Evolutionary conservation across 495 filamentous ascomycete genomes (phyloP), one percentile per base, ranked within the genome.

Genomic region (Penicillium diatomitis): DNA sequence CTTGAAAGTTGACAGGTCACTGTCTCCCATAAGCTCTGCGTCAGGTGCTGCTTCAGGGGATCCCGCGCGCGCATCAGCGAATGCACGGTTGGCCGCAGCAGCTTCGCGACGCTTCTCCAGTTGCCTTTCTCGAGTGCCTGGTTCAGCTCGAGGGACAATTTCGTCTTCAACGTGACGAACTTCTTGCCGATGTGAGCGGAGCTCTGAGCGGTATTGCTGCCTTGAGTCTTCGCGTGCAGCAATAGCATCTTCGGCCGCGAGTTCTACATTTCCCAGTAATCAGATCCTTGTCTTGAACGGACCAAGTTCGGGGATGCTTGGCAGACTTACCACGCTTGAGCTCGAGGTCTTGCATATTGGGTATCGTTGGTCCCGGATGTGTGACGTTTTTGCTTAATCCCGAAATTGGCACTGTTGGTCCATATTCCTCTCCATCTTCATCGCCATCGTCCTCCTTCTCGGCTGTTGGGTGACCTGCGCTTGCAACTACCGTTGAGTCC

Each of bases 61-160:
- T 3, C 52, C 68, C 9, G 68, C 71, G 4, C 71, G 52, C n/a
- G 64, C 49, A 8, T 66, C 58, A 4, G 76, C 76, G 48, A 79
- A 78, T 3, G 64, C 56, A 3, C 67, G 67, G 45, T 77, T 77
- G 0, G 72, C 58, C 4, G 68, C 71, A 2, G 80, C 71, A 4
- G 60, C 66, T 47, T 84, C 81, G 8, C 68, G 69, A 41, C 82
- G 83, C 73, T 96, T 96, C 72, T 98, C 91, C 4, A 98, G 73
- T 47, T 81, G 79, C 6, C 91, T 80, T 65, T 95, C 92, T 29
- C 83, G 81, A 3, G 88, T 90, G 1, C 91, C 90, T 0, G 91
- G 68, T 42, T 91, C 89, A 0, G 91, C 88, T 9, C 88, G 85
- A 4, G 92, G 91, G 0, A 73, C 77, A 8, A 95, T 67, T 49